These are phyloP conservation scores for Stevia rebaudiana DNA, from an alignment of 140 eudicot genomes.

Conservation along the genomic window DNA sequence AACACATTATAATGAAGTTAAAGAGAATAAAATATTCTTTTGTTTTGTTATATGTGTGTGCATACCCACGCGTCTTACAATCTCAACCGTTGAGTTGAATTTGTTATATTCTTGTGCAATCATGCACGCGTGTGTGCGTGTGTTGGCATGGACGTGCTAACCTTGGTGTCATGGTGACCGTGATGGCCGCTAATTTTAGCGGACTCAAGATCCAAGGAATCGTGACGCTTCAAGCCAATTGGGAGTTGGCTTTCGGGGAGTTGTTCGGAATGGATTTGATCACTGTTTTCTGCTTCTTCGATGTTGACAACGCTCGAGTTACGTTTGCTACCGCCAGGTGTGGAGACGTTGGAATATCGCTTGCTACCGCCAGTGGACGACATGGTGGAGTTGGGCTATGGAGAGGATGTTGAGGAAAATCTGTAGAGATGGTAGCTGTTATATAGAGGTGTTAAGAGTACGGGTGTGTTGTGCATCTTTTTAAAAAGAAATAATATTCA, in stretches of 20 bases:
- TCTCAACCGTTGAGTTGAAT: no score
- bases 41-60: no score
- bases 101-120: no score
- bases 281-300: neutral
- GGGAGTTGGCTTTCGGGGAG: slow-evolving; percentile 6
- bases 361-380: slow-evolving; percentile 3
- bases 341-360: neutral
- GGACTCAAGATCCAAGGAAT: slow-evolving; percentile 50
- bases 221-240: slow-evolving; percentile 19
- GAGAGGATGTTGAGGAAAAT: neutral
- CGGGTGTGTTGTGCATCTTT: neutral
- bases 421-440: neutral
- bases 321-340: slow-evolving; percentile 8
- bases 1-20: no score
- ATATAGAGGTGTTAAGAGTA: neutral
- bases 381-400: neutral
- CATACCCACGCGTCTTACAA: no score
- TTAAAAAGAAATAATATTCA: neutral
- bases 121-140: no score
- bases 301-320: slow-evolving; percentile 1
- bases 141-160: no score
- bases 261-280: neutral
- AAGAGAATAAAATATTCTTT: no score
- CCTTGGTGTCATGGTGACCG: slow-evolving; percentile 28
- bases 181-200: slow-evolving; percentile 21